Evolutionary conservation across 768 basidiomycete species (phyloP), one percentile per base, ranked within the genome.

Genomic region (Pleurotus platypus): DNA sequence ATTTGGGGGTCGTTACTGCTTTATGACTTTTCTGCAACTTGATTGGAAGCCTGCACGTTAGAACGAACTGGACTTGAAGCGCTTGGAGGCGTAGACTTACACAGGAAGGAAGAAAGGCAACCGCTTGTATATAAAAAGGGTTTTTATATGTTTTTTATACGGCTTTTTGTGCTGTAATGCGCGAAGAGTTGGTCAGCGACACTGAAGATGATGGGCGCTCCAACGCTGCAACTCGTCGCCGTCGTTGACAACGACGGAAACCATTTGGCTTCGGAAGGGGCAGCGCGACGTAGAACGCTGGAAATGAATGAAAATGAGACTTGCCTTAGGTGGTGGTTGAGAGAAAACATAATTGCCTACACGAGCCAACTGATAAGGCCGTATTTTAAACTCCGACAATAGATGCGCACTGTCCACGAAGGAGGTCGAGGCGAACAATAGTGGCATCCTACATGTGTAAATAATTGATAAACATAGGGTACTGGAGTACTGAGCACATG

Each of bases 1-100:
- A 71, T 78, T 80, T 73, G 75, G 69, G 76, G 82, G 87, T 92
- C 90, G 90, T 92, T 92, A 92, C 90, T 92, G 89, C 85, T 90
- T 90, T 86, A 82, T 86, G 75, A 79, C 82, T 89, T 91, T 89
- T 87, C 78, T 86, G 76, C 71, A 75, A 78, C 82, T 85, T 64
- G 55, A 60, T 53, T 49, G 56, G 50, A 58, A 65, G 61, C 30
- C 30, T 35, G 9, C 8, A 11, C 8, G 30, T 35, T 9, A 35
- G 30, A 35, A 35, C 3, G 30, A 4, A 35, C 30, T 57, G 45
- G 57, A 57, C 58, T 59, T 57, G 35, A 54, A 55, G 62, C 30
- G 30, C 7, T 35, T 35, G 11, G 30, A 35, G 30, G 2, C 9
- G 49, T 61, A 40, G 58, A 77, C 82, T 61, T 66, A 86, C 84